Conservation (phyloP, 1,284 basidiomycete genomes). For the Mixia osmundae region DNA sequence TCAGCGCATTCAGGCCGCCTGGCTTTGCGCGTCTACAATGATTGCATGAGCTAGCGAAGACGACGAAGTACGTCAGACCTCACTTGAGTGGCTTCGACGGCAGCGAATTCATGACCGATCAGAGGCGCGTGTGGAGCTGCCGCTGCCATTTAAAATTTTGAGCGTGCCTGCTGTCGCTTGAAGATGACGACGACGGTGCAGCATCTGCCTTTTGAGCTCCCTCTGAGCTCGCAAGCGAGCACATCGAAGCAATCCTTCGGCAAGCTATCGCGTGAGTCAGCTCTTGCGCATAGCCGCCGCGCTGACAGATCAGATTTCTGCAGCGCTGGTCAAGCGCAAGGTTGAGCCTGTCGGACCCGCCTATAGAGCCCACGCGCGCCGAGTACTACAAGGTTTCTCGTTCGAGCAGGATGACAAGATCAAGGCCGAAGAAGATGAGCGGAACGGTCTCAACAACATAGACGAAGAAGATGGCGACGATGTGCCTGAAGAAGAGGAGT, state of each 20-base stretch:
- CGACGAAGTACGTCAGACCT: too few species aligned
- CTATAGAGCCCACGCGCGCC: conserved; percentile 53
- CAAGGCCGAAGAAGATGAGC: conserved; percentile 30
- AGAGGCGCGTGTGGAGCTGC: too few species aligned
- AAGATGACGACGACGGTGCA: too few species aligned
- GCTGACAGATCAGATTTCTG: not conserved
- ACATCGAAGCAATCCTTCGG: conserved; percentile 11
- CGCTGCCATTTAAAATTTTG: too few species aligned
- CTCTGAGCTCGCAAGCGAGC: too few species aligned
- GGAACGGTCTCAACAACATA: conserved; percentile 13
- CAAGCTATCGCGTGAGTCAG: conserved; percentile 18
- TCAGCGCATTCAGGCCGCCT: too few species aligned
- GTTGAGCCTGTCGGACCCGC: conserved; percentile 62
- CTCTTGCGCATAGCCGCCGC: not conserved
- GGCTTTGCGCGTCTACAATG: too few species aligned
- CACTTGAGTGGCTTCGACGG: too few species aligned
- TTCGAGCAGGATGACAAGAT: conserved; percentile 56
- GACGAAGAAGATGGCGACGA: conserved; percentile 33
- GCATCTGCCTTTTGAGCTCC: too few species aligned
- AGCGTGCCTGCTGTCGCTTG: too few species aligned
- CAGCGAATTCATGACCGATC: too few species aligned
- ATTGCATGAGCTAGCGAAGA: too few species aligned
- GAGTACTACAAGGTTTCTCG: conserved; percentile 45
- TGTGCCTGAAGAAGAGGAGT: conserved; percentile 55
- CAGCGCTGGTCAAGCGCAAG: conserved; percentile 23